phyloP scores from a whole-genome alignment of 805 yeast species.

The Myxozyma melibiosi region DNA sequence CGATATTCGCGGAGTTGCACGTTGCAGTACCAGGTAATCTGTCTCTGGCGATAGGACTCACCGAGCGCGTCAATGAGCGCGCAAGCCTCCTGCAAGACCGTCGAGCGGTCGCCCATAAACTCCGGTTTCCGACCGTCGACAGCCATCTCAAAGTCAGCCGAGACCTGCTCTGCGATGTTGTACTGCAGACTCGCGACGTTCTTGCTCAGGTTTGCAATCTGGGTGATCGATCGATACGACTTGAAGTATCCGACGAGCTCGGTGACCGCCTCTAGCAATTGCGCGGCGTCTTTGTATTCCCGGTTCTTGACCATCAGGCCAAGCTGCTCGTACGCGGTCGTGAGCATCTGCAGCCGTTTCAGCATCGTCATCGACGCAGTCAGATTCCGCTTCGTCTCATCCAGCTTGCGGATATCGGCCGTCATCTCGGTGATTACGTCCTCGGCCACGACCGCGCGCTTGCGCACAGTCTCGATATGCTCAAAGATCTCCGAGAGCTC shows the following conservation, averaged over 20 bases:
- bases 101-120: slow-evolving; percentile 33
- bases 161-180: slow-evolving; percentile 66
- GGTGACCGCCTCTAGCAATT: slow-evolving; percentile 66
- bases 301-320: slow-evolving; percentile 50
- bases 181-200: slow-evolving; percentile 61
- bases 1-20: slow-evolving; percentile 71
- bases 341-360: slow-evolving; percentile 83
- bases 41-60: slow-evolving; percentile 55
- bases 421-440: slow-evolving; percentile 69
- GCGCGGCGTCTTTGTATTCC: slow-evolving; percentile 57
- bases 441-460: slow-evolving; percentile 59
- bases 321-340: slow-evolving; percentile 69
- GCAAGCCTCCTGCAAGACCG: slow-evolving; percentile 61
- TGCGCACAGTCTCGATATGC: slow-evolving; percentile 52
- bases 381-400: slow-evolving; percentile 79
- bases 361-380: slow-evolving; percentile 83
- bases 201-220: slow-evolving; percentile 66
- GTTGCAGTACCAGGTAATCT: slow-evolving; percentile 73
- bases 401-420: slow-evolving; percentile 72
- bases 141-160: slow-evolving; percentile 67
- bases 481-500: slow-evolving; percentile 24
- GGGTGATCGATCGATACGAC: slow-evolving; percentile 80
- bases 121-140: slow-evolving; percentile 44
- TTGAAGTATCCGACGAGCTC: slow-evolving; percentile 74
- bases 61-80: slow-evolving; percentile 68